Base-by-base conservation (phyloP, 2,329 filamentous ascomycete species). In the Bipolaris victoriae region DNA sequence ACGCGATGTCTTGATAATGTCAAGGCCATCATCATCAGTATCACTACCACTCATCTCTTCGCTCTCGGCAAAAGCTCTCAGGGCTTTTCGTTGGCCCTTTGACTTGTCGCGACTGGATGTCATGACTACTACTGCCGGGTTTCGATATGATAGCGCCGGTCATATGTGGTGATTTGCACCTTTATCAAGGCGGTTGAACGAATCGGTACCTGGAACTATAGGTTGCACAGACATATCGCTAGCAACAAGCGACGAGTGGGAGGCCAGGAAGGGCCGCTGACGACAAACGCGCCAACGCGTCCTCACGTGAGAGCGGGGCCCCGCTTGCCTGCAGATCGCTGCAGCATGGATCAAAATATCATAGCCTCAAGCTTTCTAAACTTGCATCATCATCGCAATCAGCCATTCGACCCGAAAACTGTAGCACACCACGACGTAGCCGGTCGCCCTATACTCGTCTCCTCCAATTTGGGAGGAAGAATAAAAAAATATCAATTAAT, bases 21-120 rank as follows among this genome's bases (percentile, higher is more conserved):
- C 79, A 41, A 82, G 70, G 39, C 81, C 80, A 46, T 69, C 67
- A 6, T 73, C 70, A 57, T 80, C 45, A 2, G 24, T 77, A 54
- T 80, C 75, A 47, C 68, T 73, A 15, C 58, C 55, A 44, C 65
- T 72, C 7, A 52, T 45, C 15, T 49, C 47, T 35, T 73, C 65
- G 47, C 69, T 72, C 36, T 74, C 71, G 0, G 65, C 69, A 16
- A 73, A 63, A 16, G 65, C 64, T 9, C 63, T 60, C 15, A 71
- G 20, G 15, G 64, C 66, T 47, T 60, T 60, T n/a, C 57, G 55
- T 40, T 68, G 59, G 1, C 63, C 52, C 44, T 58, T 66, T 4
- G 49, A 46, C 15, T 61, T 67, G 18, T 58, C 39, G 15, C 53
- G 53, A n/a, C 43, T 33, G 16, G 55, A 65, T 3, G 66, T 63